Conservation (phyloP, 371 early-diverging fungal genomes). For the Dipsacomyces acuminosporus region DNA sequence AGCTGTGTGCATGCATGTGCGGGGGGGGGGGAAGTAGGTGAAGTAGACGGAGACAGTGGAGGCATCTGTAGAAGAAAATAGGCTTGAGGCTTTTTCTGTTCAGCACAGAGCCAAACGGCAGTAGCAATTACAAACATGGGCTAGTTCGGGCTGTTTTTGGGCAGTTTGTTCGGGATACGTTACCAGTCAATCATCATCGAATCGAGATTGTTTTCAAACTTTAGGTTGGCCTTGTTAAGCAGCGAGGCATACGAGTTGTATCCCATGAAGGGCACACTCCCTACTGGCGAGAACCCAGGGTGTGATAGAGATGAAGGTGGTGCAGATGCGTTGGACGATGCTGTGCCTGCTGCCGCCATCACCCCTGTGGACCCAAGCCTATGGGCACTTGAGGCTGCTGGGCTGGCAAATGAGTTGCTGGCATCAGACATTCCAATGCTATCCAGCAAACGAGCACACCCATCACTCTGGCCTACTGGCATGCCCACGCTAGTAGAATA, state of each 20-base stretch:
- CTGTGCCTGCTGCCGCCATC: neutral
- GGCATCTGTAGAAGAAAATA: too few species aligned
- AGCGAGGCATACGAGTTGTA: constrained; percentile 56
- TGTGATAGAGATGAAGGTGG: constrained; percentile 13
- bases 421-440: constrained; percentile 11
- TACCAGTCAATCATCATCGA: constrained; percentile 55
- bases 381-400: neutral
- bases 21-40: too few species aligned
- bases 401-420: constrained; percentile 3
- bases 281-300: constrained; percentile 13
- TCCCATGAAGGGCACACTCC: constrained; percentile 29
- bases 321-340: neutral
- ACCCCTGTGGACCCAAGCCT: neutral
- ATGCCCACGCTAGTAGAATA: constrained; percentile 2
- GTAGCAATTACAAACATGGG: too few species aligned
- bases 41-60: too few species aligned
- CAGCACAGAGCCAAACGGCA: too few species aligned
- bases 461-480: constrained; percentile 1
- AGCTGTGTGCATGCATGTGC: too few species aligned
- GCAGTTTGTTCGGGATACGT: constrained; percentile 11
- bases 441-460: constrained; percentile 7
- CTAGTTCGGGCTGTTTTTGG: too few species aligned
- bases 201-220: constrained; percentile 56
- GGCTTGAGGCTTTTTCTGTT: too few species aligned
- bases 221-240: constrained; percentile 65